Evolutionary conservation across 192 early-diverging fungal genomes (phyloP), one percentile per base, ranked within the genome.

Genomic region (Coemansia sp.): DNA sequence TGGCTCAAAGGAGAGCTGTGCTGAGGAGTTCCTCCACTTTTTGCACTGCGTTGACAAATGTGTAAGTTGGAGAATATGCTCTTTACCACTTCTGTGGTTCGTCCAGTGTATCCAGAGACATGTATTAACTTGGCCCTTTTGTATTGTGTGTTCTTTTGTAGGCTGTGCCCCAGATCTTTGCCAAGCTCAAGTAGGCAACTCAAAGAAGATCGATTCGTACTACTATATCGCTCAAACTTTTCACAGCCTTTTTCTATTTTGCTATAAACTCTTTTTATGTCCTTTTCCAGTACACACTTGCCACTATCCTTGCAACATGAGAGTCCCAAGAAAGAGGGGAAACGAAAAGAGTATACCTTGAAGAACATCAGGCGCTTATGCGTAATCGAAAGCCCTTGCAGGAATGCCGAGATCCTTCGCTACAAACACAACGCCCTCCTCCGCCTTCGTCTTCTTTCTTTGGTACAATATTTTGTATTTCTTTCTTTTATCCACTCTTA

Each of bases 1-100:
- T 5, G 90, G 88, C 56, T 86, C 90, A 18, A 75, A 84, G 27
- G 91, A 93, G 83, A 87, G 82, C 84, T 93, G 91, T 64, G 84
- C 84, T 62, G 91, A 93, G 69, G 91, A 93, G 82, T 73, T 93
- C 62, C 88, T 91, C 69, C 91, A 91, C 84, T 88, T 93, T 69
- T 77, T 91, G 84, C 89, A 93, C 84, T 91, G 89, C 73, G 90
- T 89, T 50, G 89, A 91, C 76, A 68, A 87, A 56, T 93, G 91
- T 77, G 90, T 92, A 90, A 88, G 89, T 92, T 63, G 39, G 47
- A 52, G 35, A 16, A 32, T 16, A n/a, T 32, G 53, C 7, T 30
- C 12, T 44, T 27, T 35, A 40, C n/a, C 35, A 40, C n/a, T 27
- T 34, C 1, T 24, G 18, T 24, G 4, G 9, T 3, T 3, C 38